Conservation (phyloP, 768 basidiomycete species). For the Porphyrellus cyaneotinctus region DNA sequence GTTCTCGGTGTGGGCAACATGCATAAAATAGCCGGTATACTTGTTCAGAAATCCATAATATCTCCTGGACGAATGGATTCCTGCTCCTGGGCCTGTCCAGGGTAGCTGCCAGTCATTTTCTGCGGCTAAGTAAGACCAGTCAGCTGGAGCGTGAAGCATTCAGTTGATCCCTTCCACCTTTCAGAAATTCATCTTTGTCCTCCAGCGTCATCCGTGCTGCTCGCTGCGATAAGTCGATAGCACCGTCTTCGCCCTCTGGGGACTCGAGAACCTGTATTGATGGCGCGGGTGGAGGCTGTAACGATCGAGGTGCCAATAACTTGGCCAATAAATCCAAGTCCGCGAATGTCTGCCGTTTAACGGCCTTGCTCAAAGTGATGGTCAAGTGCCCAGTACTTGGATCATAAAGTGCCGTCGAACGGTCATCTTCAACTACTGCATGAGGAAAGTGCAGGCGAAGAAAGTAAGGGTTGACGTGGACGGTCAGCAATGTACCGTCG, state of each 20-base stretch:
- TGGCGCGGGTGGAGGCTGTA: slow-evolving; percentile 31
- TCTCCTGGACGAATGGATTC: slow-evolving; percentile 38
- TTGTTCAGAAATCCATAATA: slow-evolving; percentile 76
- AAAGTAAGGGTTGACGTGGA: slow-evolving; percentile 83
- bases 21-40: slow-evolving; percentile 70
- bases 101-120: slow-evolving; percentile 77
- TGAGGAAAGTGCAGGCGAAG: slow-evolving; percentile 75
- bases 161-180: slow-evolving; percentile 39
- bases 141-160: slow-evolving; percentile 1
- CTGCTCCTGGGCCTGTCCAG: slow-evolving; percentile 51
- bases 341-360: slow-evolving; percentile 60
- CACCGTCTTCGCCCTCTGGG: slow-evolving; percentile 22
- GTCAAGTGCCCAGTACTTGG: slow-evolving; percentile 74
- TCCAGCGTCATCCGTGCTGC: slow-evolving; percentile 48
- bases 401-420: slow-evolving; percentile 70
- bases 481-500: slow-evolving; percentile 62
- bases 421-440: slow-evolving; percentile 57
- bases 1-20: slow-evolving; percentile 71
- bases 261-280: slow-evolving; percentile 58
- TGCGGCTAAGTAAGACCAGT: slow-evolving; percentile 47
- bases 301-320: slow-evolving; percentile 63
- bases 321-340: slow-evolving; percentile 79
- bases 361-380: slow-evolving; percentile 67
- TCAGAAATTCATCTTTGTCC: slow-evolving; percentile 49
- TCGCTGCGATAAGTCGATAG: slow-evolving; percentile 40